These are phyloP conservation scores for Lachnellula cervina DNA, from an alignment of 2,329 filamentous ascomycete genomes.

Conservation along the genomic window DNA sequence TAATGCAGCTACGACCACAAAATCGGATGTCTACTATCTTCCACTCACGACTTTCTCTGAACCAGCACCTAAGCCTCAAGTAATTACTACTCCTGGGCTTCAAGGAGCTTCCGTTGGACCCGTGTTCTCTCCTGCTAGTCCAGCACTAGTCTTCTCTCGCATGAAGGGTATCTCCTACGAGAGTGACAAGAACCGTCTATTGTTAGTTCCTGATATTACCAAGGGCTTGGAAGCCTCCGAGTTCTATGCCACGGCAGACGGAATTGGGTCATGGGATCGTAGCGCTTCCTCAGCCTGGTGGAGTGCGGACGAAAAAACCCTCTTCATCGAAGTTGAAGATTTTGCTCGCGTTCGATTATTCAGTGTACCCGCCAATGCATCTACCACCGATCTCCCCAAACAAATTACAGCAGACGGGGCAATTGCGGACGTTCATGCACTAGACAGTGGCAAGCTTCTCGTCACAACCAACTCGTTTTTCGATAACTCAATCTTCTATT, in stretches of 20 bases:
- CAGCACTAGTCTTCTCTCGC: constrained; percentile 66
- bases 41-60: constrained; percentile 21
- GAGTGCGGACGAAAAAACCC: constrained; percentile 51
- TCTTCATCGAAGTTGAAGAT: constrained; percentile 68
- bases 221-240: constrained; percentile 52
- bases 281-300: constrained; percentile 50
- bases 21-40: constrained; percentile 24
- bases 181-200: constrained; percentile 65
- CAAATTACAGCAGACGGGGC: constrained; percentile 12
- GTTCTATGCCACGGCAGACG: constrained; percentile 54
- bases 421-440: constrained; percentile 8
- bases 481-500: constrained; percentile 66
- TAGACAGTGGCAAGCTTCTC: constrained; percentile 38
- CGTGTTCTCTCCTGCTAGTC: constrained; percentile 67
- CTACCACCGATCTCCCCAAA: constrained; percentile 7
- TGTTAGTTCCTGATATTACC: constrained; percentile 56
- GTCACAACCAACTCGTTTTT: constrained; percentile 60
- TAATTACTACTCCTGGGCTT: constrained; percentile 18
- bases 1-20: constrained; percentile 20
- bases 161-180: constrained; percentile 76
- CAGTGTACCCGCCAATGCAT: constrained; percentile 48
- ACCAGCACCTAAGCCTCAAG: constrained; percentile 9
- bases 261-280: constrained; percentile 55
- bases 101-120: constrained; percentile 38
- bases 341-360: constrained; percentile 57